Conservation (phyloP, 257 asterid genomes). For the Ajuga chamaepitys region DNA sequence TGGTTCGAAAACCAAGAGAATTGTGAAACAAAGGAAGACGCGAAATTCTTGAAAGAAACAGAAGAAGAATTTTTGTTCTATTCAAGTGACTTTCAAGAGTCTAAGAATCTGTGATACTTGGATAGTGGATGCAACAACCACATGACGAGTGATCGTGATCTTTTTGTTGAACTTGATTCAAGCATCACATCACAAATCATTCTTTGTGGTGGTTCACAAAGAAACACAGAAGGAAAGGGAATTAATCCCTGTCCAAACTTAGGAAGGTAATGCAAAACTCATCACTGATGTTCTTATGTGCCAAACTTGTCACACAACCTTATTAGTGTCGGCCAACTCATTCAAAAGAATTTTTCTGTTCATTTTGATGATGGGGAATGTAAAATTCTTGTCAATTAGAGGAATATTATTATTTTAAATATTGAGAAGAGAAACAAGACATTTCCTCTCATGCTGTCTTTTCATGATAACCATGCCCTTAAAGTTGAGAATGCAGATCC, state of each 20-base stretch:
- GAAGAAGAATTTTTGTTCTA: too few relatives aligned
- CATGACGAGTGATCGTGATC: too few relatives aligned
- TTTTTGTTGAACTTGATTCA: too few relatives aligned
- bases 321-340: not conserved
- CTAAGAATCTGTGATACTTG: too few relatives aligned
- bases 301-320: not conserved
- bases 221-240: not conserved
- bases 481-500: not conserved
- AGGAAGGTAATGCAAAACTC: not conserved
- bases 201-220: not conserved
- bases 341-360: not conserved
- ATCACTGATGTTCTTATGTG: not conserved
- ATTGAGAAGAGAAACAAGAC: not conserved
- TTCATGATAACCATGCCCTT: not conserved
- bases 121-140: too few relatives aligned
- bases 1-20: not conserved
- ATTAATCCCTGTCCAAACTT: not conserved
- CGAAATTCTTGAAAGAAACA: not conserved
- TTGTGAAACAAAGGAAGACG: not conserved
- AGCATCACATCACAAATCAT: not conserved
- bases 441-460: not conserved
- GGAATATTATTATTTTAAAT: not conserved
- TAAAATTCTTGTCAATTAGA: not conserved
- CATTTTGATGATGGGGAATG: not conserved
- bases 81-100: too few relatives aligned